Conservation (phyloP, 2,329 filamentous ascomycete species). For the Pseudocercospora cruenta region DNA sequence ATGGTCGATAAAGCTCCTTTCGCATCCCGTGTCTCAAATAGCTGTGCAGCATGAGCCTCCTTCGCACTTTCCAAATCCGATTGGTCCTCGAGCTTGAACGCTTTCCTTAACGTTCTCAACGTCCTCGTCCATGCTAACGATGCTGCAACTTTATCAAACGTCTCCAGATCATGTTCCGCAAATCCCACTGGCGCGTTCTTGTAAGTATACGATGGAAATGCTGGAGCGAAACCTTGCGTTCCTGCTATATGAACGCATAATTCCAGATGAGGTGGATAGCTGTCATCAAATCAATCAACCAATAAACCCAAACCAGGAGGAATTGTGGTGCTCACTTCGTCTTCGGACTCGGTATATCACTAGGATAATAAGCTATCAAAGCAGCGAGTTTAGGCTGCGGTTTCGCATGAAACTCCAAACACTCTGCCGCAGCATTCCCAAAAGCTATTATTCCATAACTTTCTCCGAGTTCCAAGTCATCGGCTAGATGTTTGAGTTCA, state of each 20-base stretch:
- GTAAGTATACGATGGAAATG: conserved; percentile 47
- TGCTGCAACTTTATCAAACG: conserved; percentile 47
- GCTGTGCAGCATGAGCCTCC: conserved; percentile 38
- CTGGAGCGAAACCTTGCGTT: conserved; percentile 41
- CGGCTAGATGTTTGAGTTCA: conserved; percentile 42
- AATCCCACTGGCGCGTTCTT: conserved; percentile 44
- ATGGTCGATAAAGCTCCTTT: conserved; percentile 34
- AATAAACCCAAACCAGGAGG: no score
- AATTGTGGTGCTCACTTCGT: conserved; percentile 25
- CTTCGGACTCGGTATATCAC: conserved; percentile 41
- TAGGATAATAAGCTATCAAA: conserved; percentile 50
- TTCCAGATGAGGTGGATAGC: conserved; percentile 43
- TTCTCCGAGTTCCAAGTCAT: conserved; percentile 42
- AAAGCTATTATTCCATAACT: conserved; percentile 43
- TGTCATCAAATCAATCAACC: no score
- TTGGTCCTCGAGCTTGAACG: conserved; percentile 32
- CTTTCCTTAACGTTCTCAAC: conserved; percentile 40
- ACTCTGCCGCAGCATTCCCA: conserved; percentile 45
- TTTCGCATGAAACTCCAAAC: conserved; percentile 46
- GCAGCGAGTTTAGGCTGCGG: conserved; percentile 46
- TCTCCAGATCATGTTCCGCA: conserved; percentile 45
- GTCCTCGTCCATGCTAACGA: conserved; percentile 49
- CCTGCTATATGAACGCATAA: conserved; percentile 47
- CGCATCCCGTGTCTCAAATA: conserved; percentile 33
- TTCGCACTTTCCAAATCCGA: conserved; percentile 42